phyloP scores from a whole-genome alignment of 2,329 filamentous ascomycete species.

The Fonsecaea multimorphosa region DNA sequence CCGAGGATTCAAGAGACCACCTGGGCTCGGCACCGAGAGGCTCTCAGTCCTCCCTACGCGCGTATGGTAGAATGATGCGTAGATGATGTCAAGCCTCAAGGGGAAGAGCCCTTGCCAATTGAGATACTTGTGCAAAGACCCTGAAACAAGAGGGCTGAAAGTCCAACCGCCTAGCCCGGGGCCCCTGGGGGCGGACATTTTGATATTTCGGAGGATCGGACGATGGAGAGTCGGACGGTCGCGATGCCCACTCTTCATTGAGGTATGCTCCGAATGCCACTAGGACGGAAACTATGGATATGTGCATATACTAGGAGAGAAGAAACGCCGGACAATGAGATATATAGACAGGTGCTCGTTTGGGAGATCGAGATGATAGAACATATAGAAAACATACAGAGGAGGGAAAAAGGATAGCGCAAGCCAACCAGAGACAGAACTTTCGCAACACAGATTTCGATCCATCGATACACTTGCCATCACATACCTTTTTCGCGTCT shows the following conservation, averaged over 20 bases:
- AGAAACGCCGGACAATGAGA: too few relatives aligned
- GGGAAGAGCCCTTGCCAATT: slow-evolving; percentile 3
- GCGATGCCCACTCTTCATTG: not conserved
- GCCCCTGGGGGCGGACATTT: too few relatives aligned
- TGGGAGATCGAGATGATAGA: too few relatives aligned
- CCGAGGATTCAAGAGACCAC: too few relatives aligned
- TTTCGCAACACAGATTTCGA: not conserved
- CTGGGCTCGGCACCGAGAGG: too few relatives aligned
- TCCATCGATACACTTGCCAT: not conserved
- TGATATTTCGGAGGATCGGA: slow-evolving; percentile 11
- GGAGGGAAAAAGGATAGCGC: not conserved
- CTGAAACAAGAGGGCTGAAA: slow-evolving; percentile 1
- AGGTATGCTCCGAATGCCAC: not conserved
- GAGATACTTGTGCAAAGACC: not conserved
- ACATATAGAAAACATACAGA: too few relatives aligned
- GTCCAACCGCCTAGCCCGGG: too few relatives aligned
- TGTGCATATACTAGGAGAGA: not conserved
- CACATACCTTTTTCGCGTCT: not conserved
- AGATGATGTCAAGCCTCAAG: slow-evolving; percentile 2
- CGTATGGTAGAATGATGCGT: too few relatives aligned
- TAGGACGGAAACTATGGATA: not conserved
- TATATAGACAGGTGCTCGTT: too few relatives aligned
- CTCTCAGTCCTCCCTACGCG: too few relatives aligned
- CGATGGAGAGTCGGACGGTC: slow-evolving; percentile 11
- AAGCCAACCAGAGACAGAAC: not conserved